Evolutionary conservation across 306 rosid species (phyloP), one percentile per base, ranked within the genome.

Genomic region (Cucurbita argyrosperma): DNA sequence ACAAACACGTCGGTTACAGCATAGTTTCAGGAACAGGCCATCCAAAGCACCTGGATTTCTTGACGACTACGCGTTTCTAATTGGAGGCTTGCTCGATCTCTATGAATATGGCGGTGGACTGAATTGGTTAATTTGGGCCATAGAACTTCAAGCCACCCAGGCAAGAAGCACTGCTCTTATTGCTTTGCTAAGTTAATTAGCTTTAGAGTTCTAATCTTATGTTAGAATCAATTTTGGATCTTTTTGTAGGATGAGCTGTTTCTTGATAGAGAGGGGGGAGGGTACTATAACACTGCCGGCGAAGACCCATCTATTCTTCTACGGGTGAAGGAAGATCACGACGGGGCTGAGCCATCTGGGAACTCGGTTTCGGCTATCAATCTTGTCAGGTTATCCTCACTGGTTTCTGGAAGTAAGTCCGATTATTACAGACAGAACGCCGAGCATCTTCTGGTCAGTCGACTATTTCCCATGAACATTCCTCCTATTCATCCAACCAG

Each of bases 331-430:
- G 96, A 94, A 88, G 98, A 94, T 78, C 90, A 94, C 23, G 98
- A 93, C 47, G 97, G 97, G 51, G 97, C 96, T 15, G 98, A 93
- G 74, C 96, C 97, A 56, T 93, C 96, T n/a, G 98, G 97, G 40
- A 93, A 90, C 86, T 93, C 98, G 0, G 88, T 93, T 79, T 85
- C 97, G 6, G 90, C 85, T 39, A 84, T 90, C 61, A 93, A 90
- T 80, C 98, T 90, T 56, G 78, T 79, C 72, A 85, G 98, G 79
- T 72, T 90, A 82, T 86, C 92, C 51, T 93, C 96, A 75, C 57
- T 93, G 80, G 81, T 87, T 78, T 64, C 92, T 53, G 94, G 90
- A 78, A 76, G 82, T 78, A 84, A 64, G 85, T 88, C 96, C 4
- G 86, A 85, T 73, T 40, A 76, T 18, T 89, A 90, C 79, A 89